A percentile compares a stretch with the other conserved stretches of the same genome.
These are phyloP conservation scores for Schoenoplectus tabernaemontani DNA, from an alignment of 202 grass and related monocot genomes.

Conservation along the genomic window DNA sequence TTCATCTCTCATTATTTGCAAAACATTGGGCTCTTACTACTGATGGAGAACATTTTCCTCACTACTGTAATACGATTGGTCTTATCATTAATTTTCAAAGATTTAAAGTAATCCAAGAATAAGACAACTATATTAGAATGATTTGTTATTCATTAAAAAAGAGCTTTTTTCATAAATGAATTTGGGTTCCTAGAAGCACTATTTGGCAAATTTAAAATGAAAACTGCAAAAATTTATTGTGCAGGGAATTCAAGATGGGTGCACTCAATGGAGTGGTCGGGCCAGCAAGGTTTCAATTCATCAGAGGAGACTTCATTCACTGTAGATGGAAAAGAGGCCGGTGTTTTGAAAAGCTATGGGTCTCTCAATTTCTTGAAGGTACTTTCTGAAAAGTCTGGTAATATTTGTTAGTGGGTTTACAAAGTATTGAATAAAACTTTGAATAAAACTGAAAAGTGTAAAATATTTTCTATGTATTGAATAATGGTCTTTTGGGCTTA, in stretches of 20 bases:
- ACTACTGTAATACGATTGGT: not conserved
- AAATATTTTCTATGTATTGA: too few species aligned
- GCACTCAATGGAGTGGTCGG: conserved; percentile 73
- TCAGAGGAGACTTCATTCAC: conserved; percentile 49
- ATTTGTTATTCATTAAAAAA: too few species aligned
- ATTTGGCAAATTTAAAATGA: not conserved
- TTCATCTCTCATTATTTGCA: not conserved
- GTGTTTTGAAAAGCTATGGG: conserved; percentile 57
- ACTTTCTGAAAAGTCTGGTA: not conserved
- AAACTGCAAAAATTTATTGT: not conserved
- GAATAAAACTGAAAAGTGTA: too few species aligned
- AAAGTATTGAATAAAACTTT: too few species aligned
- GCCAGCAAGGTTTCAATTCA: conserved; percentile 51
- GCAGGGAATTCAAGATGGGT: conserved; percentile 84
- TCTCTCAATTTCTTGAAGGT: conserved; percentile 91
- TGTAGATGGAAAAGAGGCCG: conserved; percentile 65
- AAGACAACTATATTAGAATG: not conserved
- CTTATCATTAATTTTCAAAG: not conserved
- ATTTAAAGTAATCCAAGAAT: not conserved
- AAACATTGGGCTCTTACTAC: not conserved
- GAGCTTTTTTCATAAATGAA: not conserved
- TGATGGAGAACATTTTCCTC: not conserved
- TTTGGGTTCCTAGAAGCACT: not conserved
- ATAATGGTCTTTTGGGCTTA: too few species aligned
- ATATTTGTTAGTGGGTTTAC: too few species aligned